Evolutionary conservation across 257 asterid species (phyloP), one percentile per base, ranked within the genome.

Genomic region (Lavandula angustifolia): DNA sequence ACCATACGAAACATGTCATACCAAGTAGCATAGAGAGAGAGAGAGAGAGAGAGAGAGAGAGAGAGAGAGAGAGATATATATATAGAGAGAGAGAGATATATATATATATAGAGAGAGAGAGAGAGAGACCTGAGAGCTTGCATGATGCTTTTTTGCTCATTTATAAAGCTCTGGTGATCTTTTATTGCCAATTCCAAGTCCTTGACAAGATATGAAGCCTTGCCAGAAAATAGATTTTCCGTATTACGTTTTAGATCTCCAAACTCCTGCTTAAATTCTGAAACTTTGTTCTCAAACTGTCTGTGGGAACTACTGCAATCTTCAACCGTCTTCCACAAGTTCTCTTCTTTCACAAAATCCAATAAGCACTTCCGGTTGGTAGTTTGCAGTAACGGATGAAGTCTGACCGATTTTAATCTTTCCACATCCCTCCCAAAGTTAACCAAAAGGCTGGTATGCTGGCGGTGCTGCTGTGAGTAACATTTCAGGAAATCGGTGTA

Each of bases 81-180:
- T n/a, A n/a, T n/a, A n/a, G 76, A 53, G 54, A 43, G 65, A 41
- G 73, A 56, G 57, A 34, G 59, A 94, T n/a, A n/a, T n/a, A n/a
- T n/a, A n/a, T n/a, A n/a, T n/a, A n/a, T n/a, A 60, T 34, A 54
- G 49, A 62, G 71, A 65, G 66, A 60, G 76, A 53, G 54, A 43
- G 65, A 41, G 73, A 56, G 57, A 34, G 59, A 94, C 99, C 99
- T 86, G 69, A 94, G 80, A 68, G 95, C 87, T 79, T 84, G 96
- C 97, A 94, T 84, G 71, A 94, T 90, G 81, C 96, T 84, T 76
- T 84, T 83, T 72, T 94, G 99, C 83, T 90, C 96, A 75, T 70
- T 79, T 67, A 79, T 78, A 65, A 77, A 76, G 57, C 73, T 76
- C 72, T 84, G 97, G 69, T 78, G 95, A 49, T 86, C 95, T 65